Evolutionary conservation across 495 filamentous ascomycete genomes (phyloP), one percentile per base, ranked within the genome.

Genomic region (Oidiodendron maius): DNA sequence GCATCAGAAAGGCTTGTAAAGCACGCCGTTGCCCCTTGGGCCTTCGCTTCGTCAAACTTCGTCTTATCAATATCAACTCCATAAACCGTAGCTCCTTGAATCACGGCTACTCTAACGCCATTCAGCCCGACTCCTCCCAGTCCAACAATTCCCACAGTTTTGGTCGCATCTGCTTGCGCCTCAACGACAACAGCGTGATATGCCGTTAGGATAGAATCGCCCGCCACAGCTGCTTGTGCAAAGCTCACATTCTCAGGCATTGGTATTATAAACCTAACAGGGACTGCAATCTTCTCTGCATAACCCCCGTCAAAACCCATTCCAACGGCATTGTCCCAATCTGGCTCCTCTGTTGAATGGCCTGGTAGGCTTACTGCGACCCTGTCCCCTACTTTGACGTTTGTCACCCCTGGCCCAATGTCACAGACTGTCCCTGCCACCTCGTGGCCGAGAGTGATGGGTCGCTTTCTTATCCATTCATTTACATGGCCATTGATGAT

Each of bases 181-280:
- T 45, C 42, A 6, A 16, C 17, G n/a, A 30, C 25, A 42, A 42
- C 40, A 16, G 42, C 42, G 17, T 45, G 42, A 45, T 30, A 45
- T 15, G 42, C 42, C 22, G 42, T 45, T n/a, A 34, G 11, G 23
- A 45, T 34, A 9, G 42, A 28, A 32, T 45, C 42, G 3, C 23
- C 26, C 26, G 42, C 42, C 13, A 32, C 42, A 16, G 42, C 25
- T 45, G 42, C 42, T 32, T 32, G 28, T 8, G 28, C 28, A 32
- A 32, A 32, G 28, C 28, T 32, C 28, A 32, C 28, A n/a, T 32
- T 32, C 28, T 32, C 28, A 32, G 28, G 28, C 28, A 32, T 32
- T 8, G 28, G 28, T n/a, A 32, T n/a, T 8, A 32, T n/a, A 32
- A 32, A 32, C 28, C 28, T 32, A 32, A n/a, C 28, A 32, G 28